Percentiles rank a stretch among this genome's conserved stretches.
phyloP scores from a whole-genome alignment of 2,329 filamentous ascomycete genomes.

The Neopestalotiopsis rosae region DNA sequence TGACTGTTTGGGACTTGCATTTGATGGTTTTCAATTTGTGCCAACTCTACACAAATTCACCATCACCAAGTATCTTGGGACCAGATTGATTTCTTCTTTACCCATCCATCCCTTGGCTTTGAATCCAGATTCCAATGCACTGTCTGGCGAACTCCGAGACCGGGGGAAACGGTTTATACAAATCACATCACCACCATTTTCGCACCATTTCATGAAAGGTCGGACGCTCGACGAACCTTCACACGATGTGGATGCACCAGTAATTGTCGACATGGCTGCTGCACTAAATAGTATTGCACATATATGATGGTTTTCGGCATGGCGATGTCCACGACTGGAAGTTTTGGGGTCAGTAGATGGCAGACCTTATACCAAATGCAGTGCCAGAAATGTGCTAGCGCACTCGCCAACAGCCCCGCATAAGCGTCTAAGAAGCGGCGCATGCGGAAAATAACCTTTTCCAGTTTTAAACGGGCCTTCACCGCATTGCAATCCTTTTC shows the following conservation, averaged over 20 bases:
- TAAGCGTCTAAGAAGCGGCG: too few relatives aligned
- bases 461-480: too few relatives aligned
- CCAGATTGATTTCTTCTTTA: conserved; percentile 5
- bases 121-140: not conserved
- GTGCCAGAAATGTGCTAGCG: too few relatives aligned
- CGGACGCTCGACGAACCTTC: conserved; percentile 3
- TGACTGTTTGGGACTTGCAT: conserved; percentile 8
- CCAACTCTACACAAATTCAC: conserved; percentile 7
- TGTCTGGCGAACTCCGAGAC: not conserved
- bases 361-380: too few relatives aligned
- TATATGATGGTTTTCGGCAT: not conserved
- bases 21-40: conserved; percentile 6
- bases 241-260: conserved; percentile 5
- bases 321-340: too few relatives aligned
- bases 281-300: not conserved
- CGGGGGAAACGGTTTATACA: not conserved
- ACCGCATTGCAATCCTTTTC: too few relatives aligned
- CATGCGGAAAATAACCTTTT: too few relatives aligned
- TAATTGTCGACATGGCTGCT: conserved; percentile 11
- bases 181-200: not conserved
- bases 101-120: conserved; percentile 4
- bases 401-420: too few relatives aligned
- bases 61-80: not conserved
- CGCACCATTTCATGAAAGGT: not conserved
- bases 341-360: too few relatives aligned